These are phyloP conservation scores for Exidia glandulosa DNA, from an alignment of 768 basidiomycete genomes.

Conservation along the genomic window DNA sequence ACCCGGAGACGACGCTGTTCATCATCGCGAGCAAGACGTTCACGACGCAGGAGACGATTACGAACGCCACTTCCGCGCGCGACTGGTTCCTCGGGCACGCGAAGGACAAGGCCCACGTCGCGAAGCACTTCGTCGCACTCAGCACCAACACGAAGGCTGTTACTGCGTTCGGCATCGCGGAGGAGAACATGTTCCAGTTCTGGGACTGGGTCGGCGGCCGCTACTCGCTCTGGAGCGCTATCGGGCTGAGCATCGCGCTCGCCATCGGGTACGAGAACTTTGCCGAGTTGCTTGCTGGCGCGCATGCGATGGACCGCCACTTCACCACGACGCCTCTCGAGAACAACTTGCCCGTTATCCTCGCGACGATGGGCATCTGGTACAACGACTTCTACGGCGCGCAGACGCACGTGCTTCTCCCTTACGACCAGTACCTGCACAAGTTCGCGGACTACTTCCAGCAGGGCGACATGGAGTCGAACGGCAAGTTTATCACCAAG, in stretches of 20 bases:
- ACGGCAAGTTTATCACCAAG: slow-evolving; percentile 96
- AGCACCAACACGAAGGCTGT: slow-evolving; percentile 94
- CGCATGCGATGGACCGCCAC: slow-evolving; percentile 96
- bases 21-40: slow-evolving; percentile 99
- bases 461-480: slow-evolving; percentile 99
- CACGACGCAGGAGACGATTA: slow-evolving; percentile 99
- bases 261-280: slow-evolving; percentile 94
- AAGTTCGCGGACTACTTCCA: slow-evolving; percentile 99
- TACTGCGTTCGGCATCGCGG: slow-evolving; percentile 82
- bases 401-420: slow-evolving; percentile 90
- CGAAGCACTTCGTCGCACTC: slow-evolving; percentile 97
- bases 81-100: slow-evolving; percentile 87
- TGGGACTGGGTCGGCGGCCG: slow-evolving; percentile 99
- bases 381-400: slow-evolving; percentile 98
- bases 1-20: slow-evolving; percentile 91
- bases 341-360: slow-evolving; percentile 81
- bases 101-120: slow-evolving; percentile 81
- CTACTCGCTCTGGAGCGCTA: slow-evolving; percentile 97
- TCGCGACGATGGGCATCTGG: slow-evolving; percentile 90
- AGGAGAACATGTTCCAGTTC: slow-evolving; percentile 97
- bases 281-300: slow-evolving; percentile 77
- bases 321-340: slow-evolving; percentile 84
- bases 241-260: slow-evolving; percentile 89
- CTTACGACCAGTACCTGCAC: slow-evolving; percentile 98
- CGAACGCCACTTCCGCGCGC: slow-evolving; percentile 88